Evolutionary conservation across 2,329 filamentous ascomycete genomes (phyloP).

Genomic region (Aspergillus pseudotamarii): DNA sequence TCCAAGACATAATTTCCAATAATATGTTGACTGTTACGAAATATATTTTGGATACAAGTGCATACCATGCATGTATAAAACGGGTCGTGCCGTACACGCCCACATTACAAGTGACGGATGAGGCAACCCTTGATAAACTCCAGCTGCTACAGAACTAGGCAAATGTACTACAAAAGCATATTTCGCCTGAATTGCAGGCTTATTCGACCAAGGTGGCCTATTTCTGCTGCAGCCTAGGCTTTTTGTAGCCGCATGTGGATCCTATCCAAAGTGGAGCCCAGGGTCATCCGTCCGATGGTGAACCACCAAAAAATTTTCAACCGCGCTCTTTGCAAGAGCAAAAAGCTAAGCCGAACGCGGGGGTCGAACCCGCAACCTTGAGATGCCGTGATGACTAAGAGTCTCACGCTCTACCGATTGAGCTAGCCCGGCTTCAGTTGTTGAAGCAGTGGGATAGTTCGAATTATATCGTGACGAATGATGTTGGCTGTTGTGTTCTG

Average conservation of each 20-base stretch:
- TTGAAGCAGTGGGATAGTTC: background rate
- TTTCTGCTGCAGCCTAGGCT: background rate
- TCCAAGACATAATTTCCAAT: background rate
- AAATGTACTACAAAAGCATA: background rate
- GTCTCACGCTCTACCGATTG: constrained; percentile 54
- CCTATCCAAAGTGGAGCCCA: background rate
- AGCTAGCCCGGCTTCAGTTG: constrained; percentile 47
- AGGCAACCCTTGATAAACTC: background rate
- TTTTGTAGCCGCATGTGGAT: background rate
- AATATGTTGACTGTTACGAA: background rate
- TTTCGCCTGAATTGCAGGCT: background rate
- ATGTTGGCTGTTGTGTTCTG: background rate
- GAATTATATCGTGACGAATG: background rate
- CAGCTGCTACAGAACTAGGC: background rate
- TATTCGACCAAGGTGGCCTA: background rate
- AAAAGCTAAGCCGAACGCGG: constrained; percentile 42
- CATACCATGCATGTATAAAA: too few species aligned
- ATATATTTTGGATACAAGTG: background rate
- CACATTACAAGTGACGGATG: background rate
- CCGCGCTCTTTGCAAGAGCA: background rate
- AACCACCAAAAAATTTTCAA: constrained; percentile 1
- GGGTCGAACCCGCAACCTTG: constrained; percentile 47
- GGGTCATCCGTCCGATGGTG: background rate
- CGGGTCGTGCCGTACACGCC: background rate
- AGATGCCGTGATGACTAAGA: constrained; percentile 41